A percentile compares a stretch with the other conserved stretches of the same genome.
Conservation (phyloP, 345 rosid species). For the Moricandia moricandioides region DNA sequence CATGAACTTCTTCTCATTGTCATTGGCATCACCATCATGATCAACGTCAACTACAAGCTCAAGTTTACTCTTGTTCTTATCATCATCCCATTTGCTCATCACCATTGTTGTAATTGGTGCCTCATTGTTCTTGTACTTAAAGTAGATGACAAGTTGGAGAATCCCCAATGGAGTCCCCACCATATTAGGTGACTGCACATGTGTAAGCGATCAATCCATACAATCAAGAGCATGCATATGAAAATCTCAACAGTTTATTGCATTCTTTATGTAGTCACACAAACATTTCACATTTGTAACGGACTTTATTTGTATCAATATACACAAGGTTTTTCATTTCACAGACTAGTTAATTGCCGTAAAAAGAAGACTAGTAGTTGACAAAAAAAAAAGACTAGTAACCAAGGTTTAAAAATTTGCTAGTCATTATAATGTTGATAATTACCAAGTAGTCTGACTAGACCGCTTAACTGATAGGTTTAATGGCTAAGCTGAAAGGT, state of each 20-base stretch:
- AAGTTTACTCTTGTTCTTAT: constrained; percentile 33
- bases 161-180: constrained; percentile 67
- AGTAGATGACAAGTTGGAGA: constrained; percentile 62
- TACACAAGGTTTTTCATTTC: background rate
- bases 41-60: constrained; percentile 30
- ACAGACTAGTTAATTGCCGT: background rate
- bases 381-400: background rate
- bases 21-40: constrained; percentile 18
- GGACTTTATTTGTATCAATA: background rate
- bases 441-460: background rate
- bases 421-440: background rate
- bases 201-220: background rate
- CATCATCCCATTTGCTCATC: constrained; percentile 45
- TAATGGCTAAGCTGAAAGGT: background rate
- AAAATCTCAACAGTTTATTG: background rate
- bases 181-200: constrained; percentile 66
- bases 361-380: background rate
- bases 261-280: background rate
- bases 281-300: background rate
- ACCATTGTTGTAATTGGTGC: constrained; percentile 34
- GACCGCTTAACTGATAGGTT: background rate
- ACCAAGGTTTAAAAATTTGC: background rate
- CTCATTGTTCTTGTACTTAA: constrained; percentile 60
- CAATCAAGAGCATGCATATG: background rate
- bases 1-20: constrained; percentile 31